Evolutionary conservation across 106 monocot genomes (phyloP), one percentile per base, ranked within the genome.

Genomic region (Hemerocallis citrina): DNA sequence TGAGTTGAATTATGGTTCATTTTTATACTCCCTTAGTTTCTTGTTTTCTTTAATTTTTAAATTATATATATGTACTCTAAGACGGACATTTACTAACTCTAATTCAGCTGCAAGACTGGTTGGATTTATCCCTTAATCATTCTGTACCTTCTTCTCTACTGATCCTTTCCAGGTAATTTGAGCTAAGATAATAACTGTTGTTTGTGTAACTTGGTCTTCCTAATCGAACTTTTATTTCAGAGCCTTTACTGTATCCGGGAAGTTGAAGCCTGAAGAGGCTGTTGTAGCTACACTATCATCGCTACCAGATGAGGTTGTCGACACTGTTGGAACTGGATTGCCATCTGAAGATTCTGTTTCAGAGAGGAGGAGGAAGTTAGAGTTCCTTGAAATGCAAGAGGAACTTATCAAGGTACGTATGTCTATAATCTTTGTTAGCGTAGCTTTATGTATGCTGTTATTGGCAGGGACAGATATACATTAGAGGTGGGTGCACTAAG

Each of bases 321-420:
- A 96, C 67, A 96, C 86, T 30, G 87, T 96, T 63, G 86, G 95
- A 57, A 87, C 81, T 55, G 90, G 46, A 33, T 68, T 96, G 63
- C 95, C 95, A 34, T 96, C 91, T 59, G 95, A 91, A 75, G 95
- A 96, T 87, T 87, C 95, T 63, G 79, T 96, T 36, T 90, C 95
- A 47, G 90, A 96, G 57, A 96, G 87, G 76, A 83, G 73, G 65
- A 83, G 84, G 61, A 96, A 91, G 45, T 62, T 96, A 48, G 95
- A 96, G 64, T 90, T 81, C 81, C 86, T 96, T 67, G 86, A 90
- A 72, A 90, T 91, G 90, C 90, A 96, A 55, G 95, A 96, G 79
- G 87, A 96, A 73, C 86, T 96, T 70, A 96, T 96, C 66, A 96
- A 90, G 87, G 90, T 86, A 69, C 39, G 14, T 16, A n/a, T n/a